Evolutionary conservation across 176 grass and related monocot genomes (phyloP).

Genomic region (Ensete glaucum): DNA sequence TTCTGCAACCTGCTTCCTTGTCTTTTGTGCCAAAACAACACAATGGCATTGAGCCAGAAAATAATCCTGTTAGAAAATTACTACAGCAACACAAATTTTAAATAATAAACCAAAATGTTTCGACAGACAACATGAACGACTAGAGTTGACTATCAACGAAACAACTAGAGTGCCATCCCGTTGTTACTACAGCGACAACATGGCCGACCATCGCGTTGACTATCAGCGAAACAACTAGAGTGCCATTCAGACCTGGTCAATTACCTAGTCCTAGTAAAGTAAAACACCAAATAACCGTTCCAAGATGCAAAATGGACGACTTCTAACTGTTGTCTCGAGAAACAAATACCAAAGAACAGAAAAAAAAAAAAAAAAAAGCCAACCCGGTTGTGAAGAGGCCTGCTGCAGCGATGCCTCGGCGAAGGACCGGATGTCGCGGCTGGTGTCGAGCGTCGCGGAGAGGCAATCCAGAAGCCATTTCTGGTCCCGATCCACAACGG

Average conservation of each 20-base stretch:
- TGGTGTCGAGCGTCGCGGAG: constrained; percentile 70
- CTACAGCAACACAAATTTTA: not conserved
- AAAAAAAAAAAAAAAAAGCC: too few relatives aligned
- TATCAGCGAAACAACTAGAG: too few relatives aligned
- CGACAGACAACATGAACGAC: not conserved
- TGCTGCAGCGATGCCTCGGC: constrained; percentile 88
- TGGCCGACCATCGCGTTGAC: too few relatives aligned
- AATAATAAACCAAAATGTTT: not conserved
- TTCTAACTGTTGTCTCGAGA: not conserved
- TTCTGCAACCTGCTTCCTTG: not conserved
- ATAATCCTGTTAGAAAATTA: not conserved
- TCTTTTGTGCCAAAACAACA: too few relatives aligned
- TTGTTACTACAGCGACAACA: too few relatives aligned
- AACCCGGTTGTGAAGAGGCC: constrained; percentile 66
- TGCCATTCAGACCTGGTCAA: too few relatives aligned
- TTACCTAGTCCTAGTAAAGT: not conserved
- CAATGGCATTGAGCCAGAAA: not conserved
- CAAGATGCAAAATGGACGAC: not conserved
- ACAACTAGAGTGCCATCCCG: too few relatives aligned
- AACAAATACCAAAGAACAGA: not conserved
- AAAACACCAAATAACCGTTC: not conserved
- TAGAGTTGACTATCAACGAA: not conserved
- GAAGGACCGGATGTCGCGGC: constrained; percentile 65
- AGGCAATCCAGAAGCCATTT: constrained; percentile 81
- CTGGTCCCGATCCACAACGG: constrained; percentile 62